These are phyloP conservation scores for Blastobotrys apis DNA, from an alignment of 1,139 yeast species.

Conservation along the genomic window DNA sequence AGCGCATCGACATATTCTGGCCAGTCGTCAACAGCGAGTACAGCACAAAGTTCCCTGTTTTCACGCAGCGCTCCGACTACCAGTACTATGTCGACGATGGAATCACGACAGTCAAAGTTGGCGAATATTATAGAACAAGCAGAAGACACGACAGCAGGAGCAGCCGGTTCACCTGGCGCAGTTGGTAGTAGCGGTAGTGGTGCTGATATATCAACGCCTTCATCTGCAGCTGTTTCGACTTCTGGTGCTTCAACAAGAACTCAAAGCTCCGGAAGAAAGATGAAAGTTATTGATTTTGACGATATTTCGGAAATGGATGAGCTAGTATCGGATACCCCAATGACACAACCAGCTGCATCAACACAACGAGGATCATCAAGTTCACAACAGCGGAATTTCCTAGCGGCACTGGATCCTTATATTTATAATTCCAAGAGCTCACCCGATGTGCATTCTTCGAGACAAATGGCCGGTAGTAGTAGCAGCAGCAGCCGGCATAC, in stretches of 20 bases:
- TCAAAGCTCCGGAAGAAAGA: constrained; percentile 19
- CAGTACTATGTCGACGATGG: constrained; percentile 18
- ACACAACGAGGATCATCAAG: background rate
- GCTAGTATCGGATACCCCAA: constrained; percentile 6
- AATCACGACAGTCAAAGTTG: constrained; percentile 9
- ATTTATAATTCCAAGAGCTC: constrained; percentile 6
- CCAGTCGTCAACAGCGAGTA: constrained; percentile 12
- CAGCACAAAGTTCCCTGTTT: constrained; percentile 26
- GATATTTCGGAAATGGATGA: constrained; percentile 19
- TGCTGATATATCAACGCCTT: background rate
- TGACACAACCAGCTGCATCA: background rate
- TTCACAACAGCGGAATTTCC: constrained; percentile 9
- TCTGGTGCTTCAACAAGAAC: constrained; percentile 5
- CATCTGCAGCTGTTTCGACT: constrained; percentile 7
- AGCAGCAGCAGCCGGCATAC: background rate
- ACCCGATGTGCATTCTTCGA: background rate
- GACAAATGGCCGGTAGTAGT: background rate
- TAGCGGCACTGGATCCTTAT: constrained; percentile 12
- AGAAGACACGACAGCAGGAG: constrained; percentile 12
- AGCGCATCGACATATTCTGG: constrained; percentile 14
- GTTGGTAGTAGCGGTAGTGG: background rate
- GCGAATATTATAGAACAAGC: constrained; percentile 7
- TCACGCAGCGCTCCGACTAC: constrained; percentile 24
- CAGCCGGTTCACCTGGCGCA: constrained; percentile 3
- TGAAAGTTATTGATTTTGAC: constrained; percentile 25